Base-by-base conservation (phyloP, 148 eudicot genomes). In the Chenopodium formosanum region DNA sequence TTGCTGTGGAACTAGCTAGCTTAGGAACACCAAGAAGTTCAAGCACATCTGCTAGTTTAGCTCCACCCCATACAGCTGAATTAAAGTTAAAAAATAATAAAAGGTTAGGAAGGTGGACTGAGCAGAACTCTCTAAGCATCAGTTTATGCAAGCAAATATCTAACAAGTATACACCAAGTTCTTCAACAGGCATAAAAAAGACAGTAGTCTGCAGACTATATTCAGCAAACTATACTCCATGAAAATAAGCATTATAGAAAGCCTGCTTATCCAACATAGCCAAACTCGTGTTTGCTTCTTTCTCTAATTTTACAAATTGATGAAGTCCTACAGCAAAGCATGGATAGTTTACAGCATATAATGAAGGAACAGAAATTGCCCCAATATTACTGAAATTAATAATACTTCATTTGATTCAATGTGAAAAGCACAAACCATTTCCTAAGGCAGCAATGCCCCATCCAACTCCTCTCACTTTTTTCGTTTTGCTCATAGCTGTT, bases 1-100 rank as follows among this genome's bases (percentile, higher is more conserved):
- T 83, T 78, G 89, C 84, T 69, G 97, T 91, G 34, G 81, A 81
- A 76, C 82, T 85, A 44, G 97, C 84, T 72, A 84, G 89, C 76
- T 93, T 90, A 63, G 92, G 90, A 82, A 95, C 86, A 70, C 97
- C 97, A 80, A 88, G 79, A 67, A 95, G 93, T 82, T 95, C 97
- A 70, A 95, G 97, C 79, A 95, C 97, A 89, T 95, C 99, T 37
- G 97, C 92, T 80, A 95, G 79, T 88, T 91, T 95, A 37, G 99
- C 97, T 40, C 99, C 97, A 86, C 92, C 86, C 98, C 98, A 95
- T 47, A 92, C 86, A 86, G 97, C 97, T 93, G 91, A 76, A 79
- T 74, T 63, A 79, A 81, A 75, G 70, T 81, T 71, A 64, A 53
- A 80, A 32, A 67, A 77, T 34, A 60, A 27, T 10, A 17, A 68